phyloP scores from a whole-genome alignment of 345 rosid species.

The Theobroma cacao region DNA sequence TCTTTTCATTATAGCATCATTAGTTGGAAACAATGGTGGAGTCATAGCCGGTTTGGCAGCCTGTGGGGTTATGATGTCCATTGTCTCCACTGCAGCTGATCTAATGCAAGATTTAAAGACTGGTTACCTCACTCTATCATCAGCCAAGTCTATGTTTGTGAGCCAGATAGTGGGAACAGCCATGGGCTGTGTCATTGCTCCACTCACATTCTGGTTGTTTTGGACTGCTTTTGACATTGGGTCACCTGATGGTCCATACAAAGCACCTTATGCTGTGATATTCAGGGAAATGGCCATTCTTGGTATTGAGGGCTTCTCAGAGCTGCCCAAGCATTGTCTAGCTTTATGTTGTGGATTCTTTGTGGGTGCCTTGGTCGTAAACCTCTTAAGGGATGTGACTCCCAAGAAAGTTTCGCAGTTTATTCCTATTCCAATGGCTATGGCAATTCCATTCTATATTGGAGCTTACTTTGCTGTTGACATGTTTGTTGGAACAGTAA shows the following conservation, averaged over 20 bases:
- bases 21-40: slow-evolving; percentile 80
- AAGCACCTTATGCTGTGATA: slow-evolving; percentile 86
- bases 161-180: slow-evolving; percentile 82
- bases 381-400: slow-evolving; percentile 65
- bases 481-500: slow-evolving; percentile 82
- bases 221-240: slow-evolving; percentile 91
- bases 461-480: slow-evolving; percentile 92
- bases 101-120: slow-evolving; percentile 98
- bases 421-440: slow-evolving; percentile 89
- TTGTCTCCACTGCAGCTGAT: slow-evolving; percentile 92
- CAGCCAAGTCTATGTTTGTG: slow-evolving; percentile 91
- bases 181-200: slow-evolving; percentile 92
- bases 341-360: slow-evolving; percentile 76
- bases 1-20: slow-evolving; percentile 77
- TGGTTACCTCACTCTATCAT: slow-evolving; percentile 79
- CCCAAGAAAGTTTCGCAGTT: slow-evolving; percentile 68
- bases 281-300: slow-evolving; percentile 87
- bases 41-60: slow-evolving; percentile 90
- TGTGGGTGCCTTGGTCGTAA: slow-evolving; percentile 53
- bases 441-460: slow-evolving; percentile 88
- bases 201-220: slow-evolving; percentile 83
- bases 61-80: slow-evolving; percentile 88
- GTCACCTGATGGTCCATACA: slow-evolving; percentile 79
- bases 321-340: slow-evolving; percentile 77
- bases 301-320: slow-evolving; percentile 73